These are phyloP conservation scores for Leucoagaricus sp. DNA, from an alignment of 1,284 basidiomycete genomes.

Conservation along the genomic window DNA sequence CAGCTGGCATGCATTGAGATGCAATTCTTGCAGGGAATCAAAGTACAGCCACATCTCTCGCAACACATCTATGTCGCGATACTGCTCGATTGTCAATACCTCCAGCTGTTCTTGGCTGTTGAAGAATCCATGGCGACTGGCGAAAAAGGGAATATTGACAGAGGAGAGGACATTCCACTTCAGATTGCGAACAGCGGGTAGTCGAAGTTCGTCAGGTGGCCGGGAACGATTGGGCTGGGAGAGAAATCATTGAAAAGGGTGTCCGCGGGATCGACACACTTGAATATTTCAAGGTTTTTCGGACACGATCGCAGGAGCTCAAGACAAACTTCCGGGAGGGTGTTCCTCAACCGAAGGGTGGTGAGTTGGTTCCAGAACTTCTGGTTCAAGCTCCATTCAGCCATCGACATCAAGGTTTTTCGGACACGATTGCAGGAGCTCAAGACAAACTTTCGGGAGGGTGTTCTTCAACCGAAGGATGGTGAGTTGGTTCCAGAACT, in stretches of 20 bases:
- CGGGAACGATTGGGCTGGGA: too few species aligned
- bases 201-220: background rate
- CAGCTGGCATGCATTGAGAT: background rate
- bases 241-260: too few species aligned
- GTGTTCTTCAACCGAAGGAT: background rate
- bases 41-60: background rate
- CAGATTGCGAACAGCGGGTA: background rate
- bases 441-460: background rate
- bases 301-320: background rate
- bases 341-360: background rate
- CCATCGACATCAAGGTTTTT: background rate
- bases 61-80: background rate
- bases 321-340: background rate
- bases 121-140: background rate
- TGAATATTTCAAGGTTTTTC: too few species aligned
- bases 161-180: background rate
- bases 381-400: background rate
- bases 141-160: background rate
- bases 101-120: background rate
- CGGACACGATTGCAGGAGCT: background rate
- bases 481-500: conserved; percentile 1
- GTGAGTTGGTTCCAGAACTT: conserved; percentile 1
- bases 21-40: background rate
- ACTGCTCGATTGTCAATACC: background rate
- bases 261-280: too few species aligned